A percentile compares a stretch with the other conserved stretches of the same genome.
These are phyloP conservation scores for Drechslera avenae DNA, from an alignment of 2,329 filamentous ascomycete species.

Conservation along the genomic window DNA sequence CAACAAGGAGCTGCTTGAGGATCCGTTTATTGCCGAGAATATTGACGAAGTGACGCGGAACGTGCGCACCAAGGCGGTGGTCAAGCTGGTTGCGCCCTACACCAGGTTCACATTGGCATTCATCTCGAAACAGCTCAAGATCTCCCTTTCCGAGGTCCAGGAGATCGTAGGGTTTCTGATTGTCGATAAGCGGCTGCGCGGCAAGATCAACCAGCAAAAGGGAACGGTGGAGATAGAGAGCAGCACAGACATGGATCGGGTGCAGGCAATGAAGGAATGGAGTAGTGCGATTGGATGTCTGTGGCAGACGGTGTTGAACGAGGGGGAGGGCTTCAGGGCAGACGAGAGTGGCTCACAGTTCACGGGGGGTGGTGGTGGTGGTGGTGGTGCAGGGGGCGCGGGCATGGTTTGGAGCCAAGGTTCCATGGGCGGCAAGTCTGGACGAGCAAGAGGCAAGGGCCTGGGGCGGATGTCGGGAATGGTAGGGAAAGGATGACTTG, in stretches of 20 bases:
- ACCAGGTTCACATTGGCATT: slow-evolving; percentile 87
- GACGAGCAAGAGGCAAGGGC: slow-evolving; percentile 47
- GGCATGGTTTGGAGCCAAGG: slow-evolving; percentile 37
- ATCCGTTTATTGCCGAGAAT: slow-evolving; percentile 97
- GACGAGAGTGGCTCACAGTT: slow-evolving; percentile 51
- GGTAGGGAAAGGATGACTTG: slow-evolving; percentile 49
- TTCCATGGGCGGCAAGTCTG: slow-evolving; percentile 37
- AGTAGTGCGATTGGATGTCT: slow-evolving; percentile 70
- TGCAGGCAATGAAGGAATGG: slow-evolving; percentile 75
- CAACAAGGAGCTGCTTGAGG: slow-evolving; percentile 86
- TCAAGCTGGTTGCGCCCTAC: slow-evolving; percentile 94
- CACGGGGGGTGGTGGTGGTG: slow-evolving; percentile 30
- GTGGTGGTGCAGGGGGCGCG: slow-evolving; percentile 12
- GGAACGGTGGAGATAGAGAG: slow-evolving; percentile 83
- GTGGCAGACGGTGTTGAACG: slow-evolving; percentile 74
- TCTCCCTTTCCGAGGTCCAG: slow-evolving; percentile 83
- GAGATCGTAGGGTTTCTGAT: slow-evolving; percentile 97
- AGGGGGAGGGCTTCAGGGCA: slow-evolving; percentile 72
- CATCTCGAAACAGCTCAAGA: slow-evolving; percentile 86
- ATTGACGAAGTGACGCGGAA: slow-evolving; percentile 98
- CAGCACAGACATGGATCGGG: slow-evolving; percentile 73
- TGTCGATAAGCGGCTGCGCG: slow-evolving; percentile 83
- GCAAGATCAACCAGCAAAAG: slow-evolving; percentile 85
- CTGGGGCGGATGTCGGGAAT: slow-evolving; percentile 44
- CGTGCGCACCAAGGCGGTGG: slow-evolving; percentile 93